These are phyloP conservation scores for Neurospora pannonica DNA, from an alignment of 495 filamentous ascomycete species.

Conservation along the genomic window DNA sequence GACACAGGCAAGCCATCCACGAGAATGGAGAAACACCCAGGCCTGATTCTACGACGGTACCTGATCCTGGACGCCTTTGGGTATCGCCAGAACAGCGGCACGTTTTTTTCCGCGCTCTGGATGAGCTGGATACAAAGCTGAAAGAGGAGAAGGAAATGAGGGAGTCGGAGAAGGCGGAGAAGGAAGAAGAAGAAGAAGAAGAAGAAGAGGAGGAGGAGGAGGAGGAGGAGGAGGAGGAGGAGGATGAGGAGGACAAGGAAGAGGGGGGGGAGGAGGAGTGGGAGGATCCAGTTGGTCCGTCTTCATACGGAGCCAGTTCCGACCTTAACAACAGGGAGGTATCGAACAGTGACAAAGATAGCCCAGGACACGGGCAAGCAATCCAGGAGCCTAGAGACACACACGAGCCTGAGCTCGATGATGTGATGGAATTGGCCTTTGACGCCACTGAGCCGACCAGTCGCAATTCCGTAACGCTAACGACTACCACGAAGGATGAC, in stretches of 20 bases:
- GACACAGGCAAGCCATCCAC: background rate
- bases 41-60: background rate
- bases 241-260: too few species aligned
- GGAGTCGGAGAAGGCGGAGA: conserved; percentile 40
- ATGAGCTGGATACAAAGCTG: conserved; percentile 2
- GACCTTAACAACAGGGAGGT: background rate
- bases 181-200: conserved; percentile 47
- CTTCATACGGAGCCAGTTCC: background rate
- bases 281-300: too few species aligned
- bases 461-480: background rate
- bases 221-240: too few species aligned
- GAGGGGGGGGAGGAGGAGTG: too few species aligned
- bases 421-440: background rate
- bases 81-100: background rate
- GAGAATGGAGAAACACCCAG: background rate
- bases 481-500: background rate
- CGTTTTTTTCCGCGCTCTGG: background rate
- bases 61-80: background rate
- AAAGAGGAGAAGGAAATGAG: conserved; percentile 48
- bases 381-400: background rate
- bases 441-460: background rate
- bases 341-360: background rate
- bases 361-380: background rate
- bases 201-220: conserved; percentile 33
- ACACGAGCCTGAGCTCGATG: background rate